Evolutionary conservation across 192 early-diverging fungal species (phyloP), one percentile per base, ranked within the genome.

Genomic region (Coemansia sp.): DNA sequence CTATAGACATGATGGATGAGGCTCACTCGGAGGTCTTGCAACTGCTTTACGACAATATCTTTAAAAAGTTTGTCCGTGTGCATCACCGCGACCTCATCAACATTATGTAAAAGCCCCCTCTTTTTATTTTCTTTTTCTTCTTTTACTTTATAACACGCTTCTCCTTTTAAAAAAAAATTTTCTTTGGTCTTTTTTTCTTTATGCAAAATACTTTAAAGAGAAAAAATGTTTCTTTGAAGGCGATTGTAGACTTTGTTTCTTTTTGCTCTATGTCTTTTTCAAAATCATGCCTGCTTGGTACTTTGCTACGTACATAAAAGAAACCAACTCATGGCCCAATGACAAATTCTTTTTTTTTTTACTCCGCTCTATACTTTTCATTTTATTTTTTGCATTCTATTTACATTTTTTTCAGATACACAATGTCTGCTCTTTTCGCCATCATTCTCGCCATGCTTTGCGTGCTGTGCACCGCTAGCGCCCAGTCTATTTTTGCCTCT

Each of bases 41-140:
- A 61, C 79, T 87, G 36, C 76, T 87, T 13, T 87, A 87, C 60
- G 79, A 87, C 71, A 87, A 87, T 41, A 81, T 87, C 49, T 87
- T 81, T 68, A 80, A 80, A 57, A 80, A 81, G 72, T 87, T 81
- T 69, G 79, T 87, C 70, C 72, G 81, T 34, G 65, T 80, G 72
- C 79, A 84, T 41, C 81, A 84, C 68, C 81, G 81, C 71, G 81
- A 84, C 52, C 75, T 84, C 71, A 39, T 66, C 62, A 72, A 53
- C 61, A 67, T 79, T 52, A 76, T 79, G 73, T 84, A 79, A 61
- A 63, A 64, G 62, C 38, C 10, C 24, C 18, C 9, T 12, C 10
- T 27, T 41, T 20, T 64, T 22, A 43, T 5, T 31, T 18, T 34
- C n/a, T 36, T 9, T 12, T 12, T 38, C 13, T 18, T 63, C 18